phyloP scores from a whole-genome alignment of 2,329 filamentous ascomycete genomes.

The Epichloe gansuensis region DNA sequence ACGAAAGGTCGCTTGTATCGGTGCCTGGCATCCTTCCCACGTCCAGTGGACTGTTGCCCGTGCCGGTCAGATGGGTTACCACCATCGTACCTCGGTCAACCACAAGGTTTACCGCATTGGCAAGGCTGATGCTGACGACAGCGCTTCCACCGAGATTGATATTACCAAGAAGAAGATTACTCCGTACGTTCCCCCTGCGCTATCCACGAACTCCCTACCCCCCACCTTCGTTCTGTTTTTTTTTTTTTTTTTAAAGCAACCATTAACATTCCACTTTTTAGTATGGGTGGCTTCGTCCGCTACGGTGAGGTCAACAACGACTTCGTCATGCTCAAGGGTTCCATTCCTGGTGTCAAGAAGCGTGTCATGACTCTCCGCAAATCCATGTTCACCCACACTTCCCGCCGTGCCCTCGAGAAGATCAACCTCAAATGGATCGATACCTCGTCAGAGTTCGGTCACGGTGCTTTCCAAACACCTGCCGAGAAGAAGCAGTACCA shows the following conservation, averaged over 20 bases:
- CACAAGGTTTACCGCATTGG: slow-evolving; percentile 99
- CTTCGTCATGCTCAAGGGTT: slow-evolving; percentile 96
- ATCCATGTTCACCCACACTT: slow-evolving; percentile 97
- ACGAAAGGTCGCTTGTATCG: slow-evolving; percentile 99
- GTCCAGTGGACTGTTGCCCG: slow-evolving; percentile 99
- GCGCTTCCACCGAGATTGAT: slow-evolving; percentile 89
- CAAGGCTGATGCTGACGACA: slow-evolving; percentile 81
- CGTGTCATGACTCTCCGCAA: slow-evolving; percentile 97
- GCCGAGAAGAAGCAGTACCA: slow-evolving; percentile 97
- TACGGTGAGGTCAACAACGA: slow-evolving; percentile 99
- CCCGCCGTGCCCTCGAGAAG: slow-evolving; percentile 93
- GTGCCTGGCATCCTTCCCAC: slow-evolving; percentile 99
- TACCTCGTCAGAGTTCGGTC: slow-evolving; percentile 98
- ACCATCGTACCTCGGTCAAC: slow-evolving; percentile 99
- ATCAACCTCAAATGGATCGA: slow-evolving; percentile 99
- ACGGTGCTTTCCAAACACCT: slow-evolving; percentile 98
- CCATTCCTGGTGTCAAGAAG: slow-evolving; percentile 98
- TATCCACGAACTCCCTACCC: too few species aligned
- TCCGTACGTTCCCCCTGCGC: slow-evolving; percentile 54
- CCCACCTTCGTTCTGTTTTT: too few species aligned
- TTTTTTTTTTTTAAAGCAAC: background rate
- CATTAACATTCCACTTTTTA: slow-evolving; percentile 30
- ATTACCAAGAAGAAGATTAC: slow-evolving; percentile 99
- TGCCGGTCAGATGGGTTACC: slow-evolving; percentile 99
- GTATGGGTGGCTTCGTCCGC: slow-evolving; percentile 97